Percentiles rank a stretch among this genome's conserved stretches.
These are phyloP conservation scores for Draba incana DNA, from an alignment of 345 rosid genomes.

Conservation along the genomic window DNA sequence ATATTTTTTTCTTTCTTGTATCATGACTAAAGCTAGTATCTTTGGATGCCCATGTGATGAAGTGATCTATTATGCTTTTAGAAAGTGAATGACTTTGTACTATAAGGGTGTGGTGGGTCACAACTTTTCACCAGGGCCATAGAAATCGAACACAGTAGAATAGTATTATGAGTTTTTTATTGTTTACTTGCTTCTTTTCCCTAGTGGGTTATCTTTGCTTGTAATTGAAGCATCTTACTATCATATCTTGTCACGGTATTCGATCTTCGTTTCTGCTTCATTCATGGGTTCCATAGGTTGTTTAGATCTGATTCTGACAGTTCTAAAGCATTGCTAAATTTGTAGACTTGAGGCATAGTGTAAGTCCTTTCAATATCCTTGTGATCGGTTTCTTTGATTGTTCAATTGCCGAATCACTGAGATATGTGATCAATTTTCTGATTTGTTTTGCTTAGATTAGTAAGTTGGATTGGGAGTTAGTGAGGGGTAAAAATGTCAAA, in stretches of 20 bases:
- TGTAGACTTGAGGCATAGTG: not conserved
- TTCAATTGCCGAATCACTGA: conserved; percentile 6
- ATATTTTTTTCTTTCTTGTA: not conserved
- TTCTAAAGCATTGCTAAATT: conserved; percentile 3
- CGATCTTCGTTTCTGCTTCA: not conserved
- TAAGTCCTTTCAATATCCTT: conserved; percentile 12
- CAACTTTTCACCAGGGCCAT: conserved; percentile 39
- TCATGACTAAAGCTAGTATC: conserved; percentile 23
- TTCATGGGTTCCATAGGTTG: conserved; percentile 2
- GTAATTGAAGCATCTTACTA: conserved; percentile 38
- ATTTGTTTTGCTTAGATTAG: not conserved
- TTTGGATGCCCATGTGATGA: conserved; percentile 43
- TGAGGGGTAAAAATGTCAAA: conserved; percentile 5
- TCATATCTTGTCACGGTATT: conserved; percentile 24
- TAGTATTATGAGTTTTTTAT: conserved; percentile 26
- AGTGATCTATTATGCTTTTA: conserved; percentile 39
- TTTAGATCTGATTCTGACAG: conserved; percentile 20
- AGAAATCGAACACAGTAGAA: conserved; percentile 29
- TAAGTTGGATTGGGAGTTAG: conserved; percentile 10
- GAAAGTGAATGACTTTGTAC: conserved; percentile 36
- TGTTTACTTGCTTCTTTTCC: conserved; percentile 30
- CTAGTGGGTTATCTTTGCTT: conserved; percentile 42
- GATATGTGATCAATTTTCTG: not conserved
- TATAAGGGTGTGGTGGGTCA: conserved; percentile 32
- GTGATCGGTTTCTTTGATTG: not conserved